Base-by-base conservation (phyloP, 768 basidiomycete genomes). In the Leccinum uliginosum region DNA sequence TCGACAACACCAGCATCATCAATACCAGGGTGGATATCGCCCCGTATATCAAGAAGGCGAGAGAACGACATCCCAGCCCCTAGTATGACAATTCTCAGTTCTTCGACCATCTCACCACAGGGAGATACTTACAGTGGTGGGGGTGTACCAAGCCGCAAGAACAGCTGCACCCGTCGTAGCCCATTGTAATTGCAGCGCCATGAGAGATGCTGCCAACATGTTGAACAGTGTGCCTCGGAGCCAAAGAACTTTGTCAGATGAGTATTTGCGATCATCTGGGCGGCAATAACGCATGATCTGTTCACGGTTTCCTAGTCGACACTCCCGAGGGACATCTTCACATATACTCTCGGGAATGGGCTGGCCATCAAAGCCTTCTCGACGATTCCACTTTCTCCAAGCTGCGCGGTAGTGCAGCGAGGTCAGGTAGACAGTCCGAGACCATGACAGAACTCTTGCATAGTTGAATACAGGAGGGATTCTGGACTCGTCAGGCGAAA, bases 11-110 rank as follows among this genome's bases (percentile, higher is more conserved):
- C 10, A 74, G 62, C 1, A 72, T 11, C 4, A 64, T 19, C 72
- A 72, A 74, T 14, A 70, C 61, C 0, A 58, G 0, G 1, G 70
- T 75, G 1, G 74, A 70, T 3, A 65, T 4, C 6, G 35, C 10
- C 4, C 63, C 74, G 19, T 74, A 75, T 17, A 68, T 48, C 43
- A 73, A 24, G 51, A 73, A 75, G 1, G 66, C 64, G 0, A 61
- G 56, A 3, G 73, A 75, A 55, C 71, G 71, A 45, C 74, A 75
- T 10, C 74, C 74, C 4, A 75, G 32, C n/a, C 68, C 67, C 67
- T 65, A 21, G 30, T 9, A 29, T 10, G 10, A 45, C 7, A 15
- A 44, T 8, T 3, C 11, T 38, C 15, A 51, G 21, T 45, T 19
- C 50, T 3, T 14, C 4, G 4, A n/a, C 43, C 29, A 26, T 38